phyloP scores from a whole-genome alignment of 2,329 filamentous ascomycete genomes.

The Botryotinia narcissicola region DNA sequence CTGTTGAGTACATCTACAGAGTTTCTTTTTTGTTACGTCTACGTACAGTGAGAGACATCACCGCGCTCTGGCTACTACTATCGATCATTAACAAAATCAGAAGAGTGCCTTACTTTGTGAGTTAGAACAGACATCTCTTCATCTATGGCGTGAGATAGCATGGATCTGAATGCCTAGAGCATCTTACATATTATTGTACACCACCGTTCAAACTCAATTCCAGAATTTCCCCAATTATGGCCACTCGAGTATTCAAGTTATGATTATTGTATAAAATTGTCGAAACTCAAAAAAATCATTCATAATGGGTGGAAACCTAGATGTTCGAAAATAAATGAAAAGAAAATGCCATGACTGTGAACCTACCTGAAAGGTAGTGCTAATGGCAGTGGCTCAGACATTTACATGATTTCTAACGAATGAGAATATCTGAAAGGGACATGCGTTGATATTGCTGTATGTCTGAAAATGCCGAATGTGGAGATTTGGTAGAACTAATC shows the following conservation, averaged over 20 bases:
- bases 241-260: neutral
- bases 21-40: neutral
- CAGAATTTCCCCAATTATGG: neutral
- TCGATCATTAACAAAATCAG: neutral
- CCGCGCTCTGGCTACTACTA: neutral
- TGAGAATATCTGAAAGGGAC: neutral
- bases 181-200: neutral
- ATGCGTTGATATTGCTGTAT: neutral
- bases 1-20: neutral
- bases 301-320: neutral
- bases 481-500: neutral
- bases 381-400: accelerated
- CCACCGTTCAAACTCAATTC: neutral
- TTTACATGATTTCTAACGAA: neutral
- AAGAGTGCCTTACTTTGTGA: neutral
- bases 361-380: neutral
- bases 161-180: neutral
- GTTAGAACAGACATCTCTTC: neutral
- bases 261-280: neutral
- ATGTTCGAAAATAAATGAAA: neutral
- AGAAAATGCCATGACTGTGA: neutral
- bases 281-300: neutral
- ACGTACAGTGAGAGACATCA: neutral
- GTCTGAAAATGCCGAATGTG: neutral
- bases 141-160: neutral